Evolutionary conservation across 495 filamentous ascomycete species (phyloP).

Genomic region (Penicillium pancosmium): DNA sequence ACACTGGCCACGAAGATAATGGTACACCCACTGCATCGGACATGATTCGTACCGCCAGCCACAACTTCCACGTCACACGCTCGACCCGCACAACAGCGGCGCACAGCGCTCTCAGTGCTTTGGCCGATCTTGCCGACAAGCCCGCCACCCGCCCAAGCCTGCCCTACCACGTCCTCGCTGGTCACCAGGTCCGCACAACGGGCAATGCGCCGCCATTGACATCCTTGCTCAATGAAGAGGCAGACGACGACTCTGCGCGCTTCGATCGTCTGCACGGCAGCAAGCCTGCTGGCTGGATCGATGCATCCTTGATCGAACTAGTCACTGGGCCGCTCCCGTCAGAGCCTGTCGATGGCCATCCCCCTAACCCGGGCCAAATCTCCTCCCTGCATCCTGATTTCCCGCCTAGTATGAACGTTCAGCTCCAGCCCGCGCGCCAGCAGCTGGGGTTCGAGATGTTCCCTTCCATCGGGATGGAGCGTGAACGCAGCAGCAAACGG

Average conservation of each 20-base stretch:
- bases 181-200: slow-evolving; percentile 49
- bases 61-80: slow-evolving; percentile 67
- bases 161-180: slow-evolving; percentile 60
- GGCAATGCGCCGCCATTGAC: slow-evolving; percentile 53
- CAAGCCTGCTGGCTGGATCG: slow-evolving; percentile 43
- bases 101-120: slow-evolving; percentile 58
- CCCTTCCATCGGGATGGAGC: slow-evolving; percentile 25
- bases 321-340: slow-evolving; percentile 35
- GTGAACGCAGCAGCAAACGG: slow-evolving; percentile 34
- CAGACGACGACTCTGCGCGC: slow-evolving; percentile 59
- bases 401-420: slow-evolving; percentile 38
- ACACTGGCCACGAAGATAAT: slow-evolving; percentile 55
- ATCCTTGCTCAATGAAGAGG: slow-evolving; percentile 58
- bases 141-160: slow-evolving; percentile 64
- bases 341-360: slow-evolving; percentile 34
- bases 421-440: slow-evolving; percentile 32
- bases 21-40: slow-evolving; percentile 56
- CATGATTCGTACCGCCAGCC: slow-evolving; percentile 73
- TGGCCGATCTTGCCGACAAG: slow-evolving; percentile 67
- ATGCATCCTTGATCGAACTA: slow-evolving; percentile 39
- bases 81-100: slow-evolving; percentile 62
- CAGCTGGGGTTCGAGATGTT: slow-evolving; percentile 26
- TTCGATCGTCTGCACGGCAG: slow-evolving; percentile 48
- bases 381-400: slow-evolving; percentile 48
- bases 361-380: slow-evolving; percentile 40